Conservation (phyloP, 257 asterid species). For the Striga asiatica region DNA sequence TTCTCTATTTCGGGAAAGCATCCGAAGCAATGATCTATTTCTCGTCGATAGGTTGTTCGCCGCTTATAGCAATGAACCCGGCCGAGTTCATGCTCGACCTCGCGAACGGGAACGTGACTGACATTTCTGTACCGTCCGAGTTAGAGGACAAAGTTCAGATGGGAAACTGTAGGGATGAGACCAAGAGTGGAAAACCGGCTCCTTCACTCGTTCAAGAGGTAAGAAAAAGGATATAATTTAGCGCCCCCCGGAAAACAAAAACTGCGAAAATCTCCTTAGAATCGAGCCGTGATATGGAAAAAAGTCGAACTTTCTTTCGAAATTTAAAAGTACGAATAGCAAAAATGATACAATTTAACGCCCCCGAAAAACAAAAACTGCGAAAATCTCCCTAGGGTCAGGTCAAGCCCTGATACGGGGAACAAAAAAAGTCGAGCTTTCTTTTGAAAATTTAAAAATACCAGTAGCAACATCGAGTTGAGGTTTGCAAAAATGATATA, state of each 20-base stretch:
- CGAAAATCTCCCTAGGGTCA: neutral
- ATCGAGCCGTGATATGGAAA: too few species aligned
- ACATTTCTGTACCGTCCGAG: conserved; percentile 74
- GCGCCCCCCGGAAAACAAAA: neutral
- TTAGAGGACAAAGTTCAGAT: conserved; percentile 59
- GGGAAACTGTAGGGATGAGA: conserved; percentile 37
- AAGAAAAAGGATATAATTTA: conserved; percentile 4
- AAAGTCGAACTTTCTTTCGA: too few species aligned
- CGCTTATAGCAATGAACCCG: conserved; percentile 80
- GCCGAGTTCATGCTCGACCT: conserved; percentile 92
- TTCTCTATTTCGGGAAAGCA: conserved; percentile 79
- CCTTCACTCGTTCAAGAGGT: conserved; percentile 61
- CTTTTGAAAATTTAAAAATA: too few species aligned
- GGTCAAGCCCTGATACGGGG: neutral
- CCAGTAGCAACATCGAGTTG: too few species aligned
- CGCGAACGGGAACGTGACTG: conserved; percentile 77
- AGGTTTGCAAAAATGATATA: too few species aligned
- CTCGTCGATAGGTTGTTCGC: conserved; percentile 70
- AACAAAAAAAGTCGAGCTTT: neutral
- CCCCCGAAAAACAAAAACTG: too few species aligned
- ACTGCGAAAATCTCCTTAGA: neutral
- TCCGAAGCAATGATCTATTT: conserved; percentile 67
- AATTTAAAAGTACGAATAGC: too few species aligned
- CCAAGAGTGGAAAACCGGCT: conserved; percentile 45
- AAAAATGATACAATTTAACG: too few species aligned